phyloP scores from a whole-genome alignment of 2,329 filamentous ascomycete species.

The Capronia epimyces region DNA sequence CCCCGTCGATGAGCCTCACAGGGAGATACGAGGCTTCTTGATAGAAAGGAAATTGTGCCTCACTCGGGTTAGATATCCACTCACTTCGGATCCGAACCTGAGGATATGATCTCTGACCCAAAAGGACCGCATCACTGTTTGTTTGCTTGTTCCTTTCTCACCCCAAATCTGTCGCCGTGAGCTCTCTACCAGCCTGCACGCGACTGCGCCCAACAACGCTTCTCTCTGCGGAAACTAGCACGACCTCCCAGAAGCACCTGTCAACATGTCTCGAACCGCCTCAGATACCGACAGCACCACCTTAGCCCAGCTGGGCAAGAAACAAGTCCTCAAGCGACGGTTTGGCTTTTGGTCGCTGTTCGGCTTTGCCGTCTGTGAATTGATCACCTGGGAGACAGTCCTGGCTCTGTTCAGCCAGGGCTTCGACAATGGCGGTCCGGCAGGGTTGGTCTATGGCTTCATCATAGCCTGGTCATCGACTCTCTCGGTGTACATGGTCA shows the following conservation, averaged over 20 bases:
- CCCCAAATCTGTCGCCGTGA: not conserved
- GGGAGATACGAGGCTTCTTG: too few species aligned
- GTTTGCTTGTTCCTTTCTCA: not conserved
- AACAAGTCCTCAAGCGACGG: conserved; percentile 42
- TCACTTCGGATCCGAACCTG: not conserved
- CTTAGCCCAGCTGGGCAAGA: conserved; percentile 43
- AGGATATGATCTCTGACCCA: not conserved
- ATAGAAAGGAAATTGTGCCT: not conserved
- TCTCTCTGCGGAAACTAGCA: not conserved
- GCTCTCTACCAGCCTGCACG: not conserved
- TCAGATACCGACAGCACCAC: conserved; percentile 33
- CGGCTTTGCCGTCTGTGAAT: conserved; percentile 42
- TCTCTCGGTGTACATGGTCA: conserved; percentile 44
- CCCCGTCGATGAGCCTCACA: too few species aligned
- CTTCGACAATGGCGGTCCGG: conserved; percentile 44
- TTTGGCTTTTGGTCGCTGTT: conserved; percentile 42
- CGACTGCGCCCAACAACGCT: not conserved
- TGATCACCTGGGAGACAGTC: conserved; percentile 46
- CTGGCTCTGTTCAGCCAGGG: conserved; percentile 42
- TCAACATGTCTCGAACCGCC: conserved; percentile 12
- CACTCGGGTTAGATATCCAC: not conserved
- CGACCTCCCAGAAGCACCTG: not conserved
- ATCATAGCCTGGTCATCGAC: conserved; percentile 49
- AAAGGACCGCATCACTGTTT: not conserved
- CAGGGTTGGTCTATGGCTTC: conserved; percentile 49